Evolutionary conservation across 495 filamentous ascomycete species (phyloP), one percentile per base, ranked within the genome.

Genomic region (Lepidopterella palustris): DNA sequence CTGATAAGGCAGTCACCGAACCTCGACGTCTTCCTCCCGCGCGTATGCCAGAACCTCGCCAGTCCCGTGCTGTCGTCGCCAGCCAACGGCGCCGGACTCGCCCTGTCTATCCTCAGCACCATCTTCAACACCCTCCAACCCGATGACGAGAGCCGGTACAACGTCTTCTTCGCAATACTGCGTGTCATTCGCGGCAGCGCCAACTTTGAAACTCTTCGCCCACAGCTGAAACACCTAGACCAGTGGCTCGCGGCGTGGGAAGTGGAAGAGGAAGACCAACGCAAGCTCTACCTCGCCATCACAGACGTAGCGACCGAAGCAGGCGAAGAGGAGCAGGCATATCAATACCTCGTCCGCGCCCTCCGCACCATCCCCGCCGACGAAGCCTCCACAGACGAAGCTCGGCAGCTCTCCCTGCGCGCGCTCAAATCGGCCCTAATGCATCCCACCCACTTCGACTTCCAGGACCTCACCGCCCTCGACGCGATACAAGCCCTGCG

Each of bases 111-210:
- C 57, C 84, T 99, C 61, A 90, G 89, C 69, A 96, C 91, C 58
- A 82, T 99, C 73, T 99, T 97, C 87, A 99, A 99, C 78, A 88
- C 95, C 53, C 84, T 97, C 55, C 78, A 68, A 45, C 70, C 82
- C 45, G 76, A 80, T 60, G 87, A 90, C 71, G 86, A 87, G 9
- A 80, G 86, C 67, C 86, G 92, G 28, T 97, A 87, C 79, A 85
- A 95, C 66, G 88, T 97, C 61, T 85, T 97, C 68, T 77, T 90
- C 73, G 83, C 89, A 64, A 88, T 96, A 62, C 70, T 96, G 26
- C 81, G 83, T 61, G 85, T 95, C 58, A 83, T 97, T 72, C 84
- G 88, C 61, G 80, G 84, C 63, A 67, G 63, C 20, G 60, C 68
- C 29, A 73, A 69, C 59, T 97, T 87, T 66, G 92, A 96, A 45